Percentiles rank a stretch among this genome's conserved stretches.
Conservation (phyloP, 768 basidiomycete species). For the Leccinellum albellum region DNA sequence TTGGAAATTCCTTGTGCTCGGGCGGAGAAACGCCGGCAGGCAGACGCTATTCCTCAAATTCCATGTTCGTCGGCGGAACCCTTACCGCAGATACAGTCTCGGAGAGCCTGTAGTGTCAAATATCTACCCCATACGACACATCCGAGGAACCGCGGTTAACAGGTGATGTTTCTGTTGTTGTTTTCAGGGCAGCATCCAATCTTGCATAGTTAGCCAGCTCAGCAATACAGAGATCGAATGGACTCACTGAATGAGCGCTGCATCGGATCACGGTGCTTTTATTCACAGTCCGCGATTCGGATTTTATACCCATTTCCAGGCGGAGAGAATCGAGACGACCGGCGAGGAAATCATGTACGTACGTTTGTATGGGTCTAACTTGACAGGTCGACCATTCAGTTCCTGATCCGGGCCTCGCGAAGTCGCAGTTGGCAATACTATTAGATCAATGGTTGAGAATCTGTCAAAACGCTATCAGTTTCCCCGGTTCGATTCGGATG, state of each 20-base stretch:
- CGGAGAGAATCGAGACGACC: background rate
- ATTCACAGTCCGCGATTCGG: conserved; percentile 10
- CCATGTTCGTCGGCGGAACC: conserved; percentile 6
- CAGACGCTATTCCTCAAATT: background rate
- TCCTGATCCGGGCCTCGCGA: background rate
- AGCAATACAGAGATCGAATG: background rate
- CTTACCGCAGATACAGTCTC: background rate
- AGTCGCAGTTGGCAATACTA: background rate
- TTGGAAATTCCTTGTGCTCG: background rate
- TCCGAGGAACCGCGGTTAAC: background rate
- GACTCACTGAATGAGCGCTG: background rate
- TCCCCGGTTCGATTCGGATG: background rate
- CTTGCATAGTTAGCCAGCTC: conserved; percentile 2
- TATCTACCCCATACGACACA: background rate
- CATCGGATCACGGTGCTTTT: background rate
- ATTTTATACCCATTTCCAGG: background rate
- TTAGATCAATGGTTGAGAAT: background rate
- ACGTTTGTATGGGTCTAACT: background rate
- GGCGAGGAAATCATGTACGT: background rate
- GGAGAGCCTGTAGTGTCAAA: background rate
- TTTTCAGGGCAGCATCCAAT: conserved; percentile 3
- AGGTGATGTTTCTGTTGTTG: background rate
- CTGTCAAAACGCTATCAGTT: background rate
- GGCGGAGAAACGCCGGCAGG: background rate
- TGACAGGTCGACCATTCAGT: background rate